Base-by-base conservation (phyloP, 2,329 filamentous ascomycete genomes). In the Raffaelea deltoideospora region DNA sequence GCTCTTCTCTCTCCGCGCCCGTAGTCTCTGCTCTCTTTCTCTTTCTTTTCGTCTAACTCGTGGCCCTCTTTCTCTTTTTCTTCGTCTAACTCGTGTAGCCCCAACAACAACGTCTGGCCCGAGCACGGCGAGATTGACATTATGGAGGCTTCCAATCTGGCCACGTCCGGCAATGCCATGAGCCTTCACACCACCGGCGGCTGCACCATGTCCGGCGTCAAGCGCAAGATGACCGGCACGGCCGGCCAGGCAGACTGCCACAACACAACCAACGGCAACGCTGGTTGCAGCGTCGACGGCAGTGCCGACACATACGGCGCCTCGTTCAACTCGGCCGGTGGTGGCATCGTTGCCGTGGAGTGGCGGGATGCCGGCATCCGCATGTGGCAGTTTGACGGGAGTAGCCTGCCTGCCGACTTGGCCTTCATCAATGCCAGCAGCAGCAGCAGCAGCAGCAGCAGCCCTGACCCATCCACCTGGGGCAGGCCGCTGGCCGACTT, bases 401-500 rank as follows among this genome's bases (percentile, higher is more conserved):
- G 46, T 32, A 49, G 49, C 2, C 57, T 74, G 13, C 72, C 72
- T 2, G 34, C 46, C 13, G 70, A 77, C 46, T n/a, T n/a, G n/a
- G n/a, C n/a, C n/a, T n/a, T n/a, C n/a, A n/a, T n/a, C n/a, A n/a
- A n/a, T n/a, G n/a, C n/a, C n/a, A n/a, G n/a, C n/a, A n/a, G n/a
- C n/a, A n/a, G n/a, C n/a, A n/a, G n/a, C n/a, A 65, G 81, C 41
- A 52, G 57, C 1, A 47, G 49, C 41, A 52, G 57, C 34, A 18
- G 7, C 14, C 79, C 78, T 1, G 64, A 80, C 44, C 74, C 78
- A 0, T 65, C 62, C 33, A 57, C 58, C 3, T 83, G 78, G 69
- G 76, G 75, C 14, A 60, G 55, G 3, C 72, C 78, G 1, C 47
- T 69, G 7, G 74, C 76, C 2, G 76, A 81, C 41, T 79, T 79